Conservation (phyloP, 805 yeast species). For the Lipomyces orientalis region DNA sequence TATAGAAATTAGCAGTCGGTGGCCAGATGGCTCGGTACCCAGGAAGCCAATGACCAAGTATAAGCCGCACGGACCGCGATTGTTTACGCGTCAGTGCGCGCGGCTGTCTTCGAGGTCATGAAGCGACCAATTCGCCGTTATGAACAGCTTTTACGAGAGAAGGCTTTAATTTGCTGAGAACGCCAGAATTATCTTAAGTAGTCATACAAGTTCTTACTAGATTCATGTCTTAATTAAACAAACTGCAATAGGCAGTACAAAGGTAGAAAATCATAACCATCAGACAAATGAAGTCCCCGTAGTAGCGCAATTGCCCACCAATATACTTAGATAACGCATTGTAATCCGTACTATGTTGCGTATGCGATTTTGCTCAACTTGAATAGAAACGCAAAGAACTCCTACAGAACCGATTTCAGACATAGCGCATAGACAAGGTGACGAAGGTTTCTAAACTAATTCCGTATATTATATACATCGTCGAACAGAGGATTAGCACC, state of each 20-base stretch:
- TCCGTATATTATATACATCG: constrained; percentile 1
- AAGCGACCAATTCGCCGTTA: neutral
- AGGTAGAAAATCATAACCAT: neutral
- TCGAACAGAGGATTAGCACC: neutral
- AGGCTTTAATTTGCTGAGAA: neutral
- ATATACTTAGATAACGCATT: neutral
- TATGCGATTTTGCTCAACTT: neutral
- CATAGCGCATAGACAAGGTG: neutral
- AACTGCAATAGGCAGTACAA: neutral
- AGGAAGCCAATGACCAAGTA: neutral
- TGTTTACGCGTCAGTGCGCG: neutral
- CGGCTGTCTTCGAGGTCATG: neutral
- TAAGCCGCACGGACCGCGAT: neutral
- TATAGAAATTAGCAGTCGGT: neutral
- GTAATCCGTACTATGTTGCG: neutral
- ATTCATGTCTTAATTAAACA: neutral
- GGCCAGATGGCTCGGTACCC: neutral
- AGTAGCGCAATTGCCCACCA: neutral
- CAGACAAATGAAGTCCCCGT: neutral
- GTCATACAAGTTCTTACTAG: neutral
- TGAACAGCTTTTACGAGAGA: neutral
- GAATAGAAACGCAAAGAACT: neutral
- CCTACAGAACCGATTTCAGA: constrained; percentile 2
- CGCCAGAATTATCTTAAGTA: neutral
- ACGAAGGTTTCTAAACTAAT: neutral